Conservation (phyloP, 768 basidiomycete species). For the Mycena rebaudengoi region DNA sequence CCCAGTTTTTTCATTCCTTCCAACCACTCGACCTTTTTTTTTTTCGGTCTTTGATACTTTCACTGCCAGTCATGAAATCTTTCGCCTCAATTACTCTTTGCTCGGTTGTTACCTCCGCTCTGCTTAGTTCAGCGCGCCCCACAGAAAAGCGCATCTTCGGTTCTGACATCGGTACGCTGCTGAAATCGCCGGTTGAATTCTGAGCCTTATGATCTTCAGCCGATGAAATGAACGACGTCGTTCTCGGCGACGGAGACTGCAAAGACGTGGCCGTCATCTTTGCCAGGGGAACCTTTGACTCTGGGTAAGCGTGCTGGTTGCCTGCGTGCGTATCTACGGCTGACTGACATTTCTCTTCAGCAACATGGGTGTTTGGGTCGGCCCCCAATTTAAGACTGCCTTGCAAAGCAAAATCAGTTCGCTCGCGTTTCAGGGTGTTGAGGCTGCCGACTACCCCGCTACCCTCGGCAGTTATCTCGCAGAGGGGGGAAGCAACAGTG, state of each 20-base stretch:
- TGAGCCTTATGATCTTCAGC: not conserved
- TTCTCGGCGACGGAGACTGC: constrained; percentile 14
- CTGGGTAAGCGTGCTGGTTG: constrained; percentile 15
- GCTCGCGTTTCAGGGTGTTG: constrained; percentile 29
- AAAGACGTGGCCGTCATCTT: constrained; percentile 26
- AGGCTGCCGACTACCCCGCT: constrained; percentile 23
- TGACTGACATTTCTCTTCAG: not conserved
- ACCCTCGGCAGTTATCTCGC: constrained; percentile 20
- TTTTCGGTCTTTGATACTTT: too few species aligned
- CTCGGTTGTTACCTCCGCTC: too few species aligned
- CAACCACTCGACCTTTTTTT: too few species aligned
- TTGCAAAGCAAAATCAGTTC: constrained; percentile 7
- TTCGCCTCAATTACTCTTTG: too few species aligned
- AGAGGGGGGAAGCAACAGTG: constrained; percentile 17
- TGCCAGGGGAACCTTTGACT: constrained; percentile 29
- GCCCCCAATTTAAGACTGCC: constrained; percentile 24
- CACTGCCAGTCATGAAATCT: too few species aligned
- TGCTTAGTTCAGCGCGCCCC: constrained; percentile 13
- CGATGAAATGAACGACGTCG: constrained; percentile 13
- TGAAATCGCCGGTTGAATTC: not conserved
- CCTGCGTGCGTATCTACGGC: not conserved
- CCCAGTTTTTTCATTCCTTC: too few species aligned
- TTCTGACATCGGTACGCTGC: not conserved
- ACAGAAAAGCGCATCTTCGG: not conserved
- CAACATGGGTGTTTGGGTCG: constrained; percentile 30